Evolutionary conservation across 2,329 filamentous ascomycete genomes (phyloP), one percentile per base, ranked within the genome.

Genomic region (Xylogone sp.): DNA sequence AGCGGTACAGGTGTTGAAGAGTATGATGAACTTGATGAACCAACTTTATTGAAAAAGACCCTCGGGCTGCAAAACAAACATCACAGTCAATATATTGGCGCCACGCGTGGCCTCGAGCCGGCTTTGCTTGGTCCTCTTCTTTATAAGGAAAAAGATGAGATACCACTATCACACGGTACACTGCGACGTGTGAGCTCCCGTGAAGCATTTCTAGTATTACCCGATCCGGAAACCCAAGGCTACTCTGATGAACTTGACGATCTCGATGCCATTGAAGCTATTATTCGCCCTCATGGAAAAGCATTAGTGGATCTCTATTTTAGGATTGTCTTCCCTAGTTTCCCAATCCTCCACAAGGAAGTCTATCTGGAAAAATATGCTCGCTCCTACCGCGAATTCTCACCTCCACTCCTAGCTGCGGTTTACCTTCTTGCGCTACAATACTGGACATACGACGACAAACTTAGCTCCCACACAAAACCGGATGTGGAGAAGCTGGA

Each of bases 61-160:
- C 75, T 93, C 50, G 88, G 88, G 56, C 77, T 92, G 59, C 87
- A 92, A 66, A 75, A 82, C 62, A 84, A 88, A 67, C 82, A 87
- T 52, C 88, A 87, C 68, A 89, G 86, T 70, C 86, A 89, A 69
- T 89, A 91, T 65, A 87, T 93, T 58, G 88, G 88, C 21, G 81
- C 86, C 51, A 92, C 87, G 44, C 88, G 87, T 50, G 87, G 90
- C 58, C 87, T 91, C 63, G 88, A 93, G 65, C 86, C 87, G 20
- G 84, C 84, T 21, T 75, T 93, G 53, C 88, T 92, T 68, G 87
- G 88, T 59, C 77, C 90, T 22, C 88, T 87, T n/a, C 78, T 83
- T 10, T 88, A 90, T 65, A 86, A 90, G 68, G 83, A 82, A 22
- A 84, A 85, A 63, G 87, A 90, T 71, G 87, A 92, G 71, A 89